Evolutionary conservation across 2,329 filamentous ascomycete genomes (phyloP).

Genomic region (Calonectria pteridis): DNA sequence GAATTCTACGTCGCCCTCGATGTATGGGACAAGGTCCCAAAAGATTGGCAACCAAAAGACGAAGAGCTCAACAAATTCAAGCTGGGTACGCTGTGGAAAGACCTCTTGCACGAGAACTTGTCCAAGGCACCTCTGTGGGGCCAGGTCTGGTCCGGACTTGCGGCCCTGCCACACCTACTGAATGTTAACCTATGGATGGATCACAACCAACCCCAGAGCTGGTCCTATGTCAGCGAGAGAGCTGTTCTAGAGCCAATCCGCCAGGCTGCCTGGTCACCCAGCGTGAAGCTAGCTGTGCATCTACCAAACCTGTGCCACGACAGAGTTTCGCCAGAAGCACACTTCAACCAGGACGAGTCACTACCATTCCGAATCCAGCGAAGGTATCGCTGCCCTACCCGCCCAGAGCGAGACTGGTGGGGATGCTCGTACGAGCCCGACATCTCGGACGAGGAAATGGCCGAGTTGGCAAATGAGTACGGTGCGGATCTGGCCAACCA

Average conservation of each 20-base stretch:
- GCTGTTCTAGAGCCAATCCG: not conserved
- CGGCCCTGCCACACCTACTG: conserved; percentile 3
- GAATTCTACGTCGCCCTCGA: conserved; percentile 19
- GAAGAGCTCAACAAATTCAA: not conserved
- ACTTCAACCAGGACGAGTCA: not conserved
- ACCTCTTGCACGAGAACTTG: not conserved
- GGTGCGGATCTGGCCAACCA: not conserved
- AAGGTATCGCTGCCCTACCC: conserved; percentile 15
- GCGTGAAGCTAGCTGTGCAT: conserved; percentile 5
- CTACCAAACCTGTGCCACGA: conserved; percentile 7
- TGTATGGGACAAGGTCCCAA: not conserved
- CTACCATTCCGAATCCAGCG: conserved; percentile 8
- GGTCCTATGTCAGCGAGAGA: conserved; percentile 6
- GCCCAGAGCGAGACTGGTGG: conserved; percentile 12
- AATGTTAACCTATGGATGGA: conserved; percentile 21
- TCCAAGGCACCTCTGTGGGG: not conserved
- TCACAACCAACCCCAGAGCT: conserved; percentile 14
- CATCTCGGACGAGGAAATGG: conserved; percentile 14
- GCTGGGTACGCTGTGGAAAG: not conserved
- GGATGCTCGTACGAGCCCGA: conserved; percentile 12
- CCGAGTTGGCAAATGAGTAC: not conserved
- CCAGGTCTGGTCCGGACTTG: not conserved
- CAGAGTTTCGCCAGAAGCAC: not conserved
- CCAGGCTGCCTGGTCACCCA: conserved; percentile 1
- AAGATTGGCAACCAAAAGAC: not conserved